Evolutionary conservation across 108 stramenopile species (phyloP).

Genomic region (Fistulifera pelliculosa): DNA sequence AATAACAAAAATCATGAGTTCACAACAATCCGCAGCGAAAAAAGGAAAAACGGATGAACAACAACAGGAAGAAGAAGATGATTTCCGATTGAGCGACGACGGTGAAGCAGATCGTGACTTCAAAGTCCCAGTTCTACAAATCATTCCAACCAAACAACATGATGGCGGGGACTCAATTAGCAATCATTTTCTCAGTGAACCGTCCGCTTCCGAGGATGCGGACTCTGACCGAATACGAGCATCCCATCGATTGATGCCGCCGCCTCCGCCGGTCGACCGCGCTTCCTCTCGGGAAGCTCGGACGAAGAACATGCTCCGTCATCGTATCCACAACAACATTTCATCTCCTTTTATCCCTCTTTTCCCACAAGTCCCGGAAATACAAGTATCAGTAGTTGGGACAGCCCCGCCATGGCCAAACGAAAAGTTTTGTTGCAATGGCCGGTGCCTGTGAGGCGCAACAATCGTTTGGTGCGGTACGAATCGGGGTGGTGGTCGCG

Average conservation of each 20-base stretch:
- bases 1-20: too few species aligned
- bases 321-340: constrained; percentile 4
- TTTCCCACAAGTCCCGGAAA: constrained; percentile 30
- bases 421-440: not conserved
- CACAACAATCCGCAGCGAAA: too few species aligned
- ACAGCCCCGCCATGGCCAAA: constrained; percentile 14
- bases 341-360: not conserved
- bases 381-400: constrained; percentile 36
- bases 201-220: constrained; percentile 26
- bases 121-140: too few species aligned
- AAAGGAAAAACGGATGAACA: too few species aligned
- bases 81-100: too few species aligned
- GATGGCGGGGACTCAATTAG: too few species aligned
- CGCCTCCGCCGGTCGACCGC: not conserved
- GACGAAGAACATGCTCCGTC: not conserved
- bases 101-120: too few species aligned
- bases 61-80: too few species aligned
- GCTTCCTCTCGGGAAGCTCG: not conserved
- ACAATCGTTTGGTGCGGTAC: too few species aligned
- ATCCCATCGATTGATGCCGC: constrained; percentile 1
- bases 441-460: too few species aligned
- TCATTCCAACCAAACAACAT: too few species aligned
- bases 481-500: too few species aligned
- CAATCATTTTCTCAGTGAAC: constrained; percentile 32
- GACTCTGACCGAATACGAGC: constrained; percentile 11